Evolutionary conservation across 495 filamentous ascomycete species (phyloP), one percentile per base, ranked within the genome.

Genomic region (Neurospora sp.): DNA sequence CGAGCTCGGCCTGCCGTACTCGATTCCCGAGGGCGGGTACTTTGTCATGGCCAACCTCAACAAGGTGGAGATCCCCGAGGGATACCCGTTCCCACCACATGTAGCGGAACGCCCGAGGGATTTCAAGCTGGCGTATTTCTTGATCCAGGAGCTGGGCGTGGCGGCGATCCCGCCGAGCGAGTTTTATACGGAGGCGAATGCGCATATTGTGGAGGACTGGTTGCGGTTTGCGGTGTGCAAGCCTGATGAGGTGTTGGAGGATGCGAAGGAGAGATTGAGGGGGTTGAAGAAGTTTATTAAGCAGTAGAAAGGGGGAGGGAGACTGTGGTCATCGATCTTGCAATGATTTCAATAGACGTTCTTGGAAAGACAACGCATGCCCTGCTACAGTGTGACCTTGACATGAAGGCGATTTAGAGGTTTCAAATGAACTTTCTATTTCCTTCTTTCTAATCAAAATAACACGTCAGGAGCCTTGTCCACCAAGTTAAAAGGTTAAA

Each of bases 201-300:
- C 91, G 40, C 88, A 92, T 73, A 90, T 97, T 76, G 96, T 90
- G 4, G 92, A 97, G 87, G 91, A 98, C 78, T 99, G 94, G 80
- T 84, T 99, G 75, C 85, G 96, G 45, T 99, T 99, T 83, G 96
- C 96, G 3, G 95, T 99, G 10, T 99, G 96, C 83, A 99, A 99
- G 87, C 87, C 96, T 31, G 94, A 99, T 79, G 87, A 93, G 42
- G 89, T 99, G 14, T 82, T 99, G 10, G 94, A 97, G 82, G 89
- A 86, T 59, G 96, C 96, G 3, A 97, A 97, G 86, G 93, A 96
- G 81, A 86, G 94, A 77, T 80, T 99, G 76, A 87, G 94, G 73
- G 93, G 90, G 22, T 78, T 99, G 85, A 97, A 90, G 87, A 91
- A 91, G 84, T 97, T 91, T 78, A 93, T 88, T 59, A 71, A 80